phyloP scores from a whole-genome alignment of 2,329 filamentous ascomycete genomes.

The Trichophyton mentagrophytes region DNA sequence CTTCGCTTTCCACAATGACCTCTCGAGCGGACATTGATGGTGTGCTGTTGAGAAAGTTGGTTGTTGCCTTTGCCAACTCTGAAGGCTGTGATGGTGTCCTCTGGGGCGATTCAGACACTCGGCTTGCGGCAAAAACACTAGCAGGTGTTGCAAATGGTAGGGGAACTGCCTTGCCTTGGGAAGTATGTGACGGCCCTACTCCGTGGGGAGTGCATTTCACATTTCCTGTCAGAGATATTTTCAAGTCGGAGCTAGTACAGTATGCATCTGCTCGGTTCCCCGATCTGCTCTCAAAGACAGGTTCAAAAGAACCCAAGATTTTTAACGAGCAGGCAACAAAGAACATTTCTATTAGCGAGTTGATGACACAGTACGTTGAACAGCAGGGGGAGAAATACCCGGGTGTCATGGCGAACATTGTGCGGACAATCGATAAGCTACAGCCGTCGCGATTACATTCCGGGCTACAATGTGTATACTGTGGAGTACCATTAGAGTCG shows the following conservation, averaged over 20 bases:
- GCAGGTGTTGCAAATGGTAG: constrained; percentile 83
- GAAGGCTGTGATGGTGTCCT: constrained; percentile 57
- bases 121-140: constrained; percentile 72
- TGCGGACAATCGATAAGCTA: constrained; percentile 78
- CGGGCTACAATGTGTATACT: constrained; percentile 48
- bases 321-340: constrained; percentile 24
- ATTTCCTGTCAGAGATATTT: constrained; percentile 73
- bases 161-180: constrained; percentile 70
- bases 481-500: constrained; percentile 53
- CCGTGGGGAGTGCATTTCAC: constrained; percentile 50
- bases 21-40: constrained; percentile 61
- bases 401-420: constrained; percentile 88
- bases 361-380: constrained; percentile 80
- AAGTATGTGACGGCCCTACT: constrained; percentile 60
- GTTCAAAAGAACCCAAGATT: constrained; percentile 28
- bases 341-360: constrained; percentile 75
- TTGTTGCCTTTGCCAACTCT: constrained; percentile 51
- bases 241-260: constrained; percentile 62
- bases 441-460: constrained; percentile 30
- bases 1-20: constrained; percentile 56
- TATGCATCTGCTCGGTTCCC: constrained; percentile 48
- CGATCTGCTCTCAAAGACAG: constrained; percentile 37
- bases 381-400: constrained; percentile 77
- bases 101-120: constrained; percentile 76
- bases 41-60: constrained; percentile 57